Evolutionary conservation across 2,329 filamentous ascomycete genomes (phyloP).

Genomic region (Sporothrix sp.): DNA sequence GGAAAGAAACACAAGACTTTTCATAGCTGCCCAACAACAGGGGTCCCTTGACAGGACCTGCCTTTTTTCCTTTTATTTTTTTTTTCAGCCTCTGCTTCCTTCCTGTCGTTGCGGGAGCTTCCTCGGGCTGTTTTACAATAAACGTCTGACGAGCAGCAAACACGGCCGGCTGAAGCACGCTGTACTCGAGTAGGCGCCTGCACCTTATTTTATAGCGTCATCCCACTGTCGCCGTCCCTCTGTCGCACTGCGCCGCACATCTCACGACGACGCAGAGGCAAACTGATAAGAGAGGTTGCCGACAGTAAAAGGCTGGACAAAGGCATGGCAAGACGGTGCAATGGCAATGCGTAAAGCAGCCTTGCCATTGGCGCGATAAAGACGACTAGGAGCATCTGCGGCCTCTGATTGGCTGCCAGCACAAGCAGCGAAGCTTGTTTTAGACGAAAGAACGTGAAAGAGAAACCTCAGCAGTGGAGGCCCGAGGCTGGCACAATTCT

Average conservation of each 20-base stretch:
- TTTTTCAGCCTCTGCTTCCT: background rate
- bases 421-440: constrained; percentile 12
- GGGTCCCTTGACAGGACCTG: background rate
- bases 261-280: too few species aligned
- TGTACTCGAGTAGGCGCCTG: background rate
- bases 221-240: too few species aligned
- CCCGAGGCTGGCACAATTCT: background rate
- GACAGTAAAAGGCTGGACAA: constrained; percentile 4
- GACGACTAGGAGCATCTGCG: background rate
- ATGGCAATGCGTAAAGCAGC: constrained; percentile 10
- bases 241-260: too few species aligned
- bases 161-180: too few species aligned
- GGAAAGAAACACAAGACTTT: background rate
- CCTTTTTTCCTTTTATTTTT: background rate
- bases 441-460: constrained; percentile 13
- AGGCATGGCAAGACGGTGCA: background rate
- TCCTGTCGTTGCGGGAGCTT: background rate
- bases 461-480: background rate
- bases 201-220: too few species aligned
- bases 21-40: constrained; percentile 1
- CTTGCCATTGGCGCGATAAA: constrained; percentile 9
- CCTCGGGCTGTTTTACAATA: too few species aligned
- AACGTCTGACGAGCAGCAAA: too few species aligned
- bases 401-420: background rate
- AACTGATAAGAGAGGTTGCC: constrained; percentile 6